Evolutionary conservation across 2,329 filamentous ascomycete genomes (phyloP), one percentile per base, ranked within the genome.

Genomic region (Zymoseptoria ardabiliae): DNA sequence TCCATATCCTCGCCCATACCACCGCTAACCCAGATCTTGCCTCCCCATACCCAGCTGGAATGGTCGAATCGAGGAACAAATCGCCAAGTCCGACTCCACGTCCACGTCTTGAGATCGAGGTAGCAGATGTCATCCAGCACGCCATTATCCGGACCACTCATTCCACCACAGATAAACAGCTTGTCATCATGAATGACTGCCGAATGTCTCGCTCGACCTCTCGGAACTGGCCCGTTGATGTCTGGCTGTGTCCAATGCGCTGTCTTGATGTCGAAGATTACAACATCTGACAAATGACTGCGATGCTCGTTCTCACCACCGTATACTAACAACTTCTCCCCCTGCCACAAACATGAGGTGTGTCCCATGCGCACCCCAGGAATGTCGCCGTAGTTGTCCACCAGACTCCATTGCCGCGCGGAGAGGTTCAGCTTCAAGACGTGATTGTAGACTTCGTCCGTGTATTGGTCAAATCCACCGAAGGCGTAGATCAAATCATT

Each of bases 361-460:
- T 99, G 94, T 91, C 92, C 93, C 94, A 97, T 97, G 66, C 93
- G 86, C 54, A 97, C 93, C 13, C 93, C 93, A 4, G 93, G 93
- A 65, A 97, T 97, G 75, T 97, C 93, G 35, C 94, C 94, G 78
- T 96, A 99, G 75, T 99, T 99, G 76, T 97, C 94, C 20, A 99
- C 93, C 55, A 99, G 79, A 66, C 85, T 94, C 94, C 94, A 99
- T 73, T 94, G 90, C 67, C 94, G 86, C 63, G 88, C 92, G 62
- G 88, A 82, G 63, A 99, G 82, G 73, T 99, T 92, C 55, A 99
- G 78, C 68, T 86, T 87, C 64, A 99, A 80, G 50, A 99, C 94
- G 77, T 99, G 94, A 72, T 99, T 99, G 77, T 99, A 99, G 19
- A 99, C 87, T 78, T 99, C 94, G 73, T 99, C 94, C 0, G 94